Conservation (phyloP, 768 basidiomycete species). For the Lyophyllum decastes region DNA sequence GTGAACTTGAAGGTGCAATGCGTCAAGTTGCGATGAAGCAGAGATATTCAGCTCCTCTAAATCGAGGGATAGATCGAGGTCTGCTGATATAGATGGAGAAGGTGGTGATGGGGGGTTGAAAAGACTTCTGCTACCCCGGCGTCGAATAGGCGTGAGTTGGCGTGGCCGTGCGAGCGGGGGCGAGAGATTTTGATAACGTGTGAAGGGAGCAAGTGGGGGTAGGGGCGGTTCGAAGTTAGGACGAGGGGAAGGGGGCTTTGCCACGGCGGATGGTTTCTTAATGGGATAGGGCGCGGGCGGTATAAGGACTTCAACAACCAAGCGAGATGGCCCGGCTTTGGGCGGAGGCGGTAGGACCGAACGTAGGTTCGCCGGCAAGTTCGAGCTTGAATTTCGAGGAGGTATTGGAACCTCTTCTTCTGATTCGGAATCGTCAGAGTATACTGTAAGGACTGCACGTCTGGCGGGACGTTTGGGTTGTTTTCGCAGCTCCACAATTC, state of each 20-base stretch:
- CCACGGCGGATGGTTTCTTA: constrained; percentile 21
- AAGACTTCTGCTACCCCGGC: constrained; percentile 36
- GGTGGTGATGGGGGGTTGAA: constrained; percentile 53
- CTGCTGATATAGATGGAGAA: constrained; percentile 47
- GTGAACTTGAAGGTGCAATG: constrained; percentile 17
- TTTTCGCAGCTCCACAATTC: constrained; percentile 20
- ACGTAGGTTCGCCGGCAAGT: not conserved
- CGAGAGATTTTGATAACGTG: constrained; percentile 23
- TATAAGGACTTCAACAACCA: constrained; percentile 42
- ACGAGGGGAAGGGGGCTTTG: constrained; percentile 2
- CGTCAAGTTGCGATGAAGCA: constrained; percentile 21
- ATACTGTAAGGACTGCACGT: constrained; percentile 32
- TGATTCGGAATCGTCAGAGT: constrained; percentile 52
- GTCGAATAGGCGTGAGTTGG: constrained; percentile 69
- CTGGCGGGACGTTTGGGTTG: constrained; percentile 27
- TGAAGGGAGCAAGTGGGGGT: constrained; percentile 4
- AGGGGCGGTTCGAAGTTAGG: constrained; percentile 10
- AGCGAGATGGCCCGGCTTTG: constrained; percentile 16
- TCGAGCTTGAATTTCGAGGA: constrained; percentile 12
- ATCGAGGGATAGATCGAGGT: constrained; percentile 55
- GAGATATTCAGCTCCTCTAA: constrained; percentile 43
- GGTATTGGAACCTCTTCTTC: constrained; percentile 23
- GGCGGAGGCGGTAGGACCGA: constrained; percentile 10
- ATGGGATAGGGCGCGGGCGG: constrained; percentile 37
- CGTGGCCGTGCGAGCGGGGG: constrained; percentile 48